Evolutionary conservation across 805 yeast genomes (phyloP).

Genomic region (Metschnikowia shivogae): DNA sequence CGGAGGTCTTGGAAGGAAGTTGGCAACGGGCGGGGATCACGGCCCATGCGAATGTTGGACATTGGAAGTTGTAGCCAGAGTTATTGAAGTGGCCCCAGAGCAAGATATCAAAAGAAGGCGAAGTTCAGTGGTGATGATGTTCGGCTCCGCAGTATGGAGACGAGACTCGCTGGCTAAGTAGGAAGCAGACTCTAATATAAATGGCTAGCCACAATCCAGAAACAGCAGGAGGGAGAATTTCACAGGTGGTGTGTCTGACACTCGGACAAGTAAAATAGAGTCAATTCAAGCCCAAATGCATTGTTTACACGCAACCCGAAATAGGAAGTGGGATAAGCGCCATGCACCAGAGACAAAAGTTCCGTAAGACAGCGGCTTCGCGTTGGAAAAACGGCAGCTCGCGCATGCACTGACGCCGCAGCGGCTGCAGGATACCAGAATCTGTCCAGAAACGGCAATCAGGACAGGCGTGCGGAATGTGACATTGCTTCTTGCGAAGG

Average conservation of each 20-base stretch:
- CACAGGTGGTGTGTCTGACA: not conserved
- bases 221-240: not conserved
- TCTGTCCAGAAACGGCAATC: not conserved
- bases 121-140: too few relatives aligned
- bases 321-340: slow-evolving; percentile 3
- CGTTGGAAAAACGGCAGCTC: slow-evolving; percentile 1
- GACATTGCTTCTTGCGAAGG: not conserved
- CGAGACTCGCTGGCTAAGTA: too few relatives aligned
- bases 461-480: not conserved
- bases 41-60: not conserved
- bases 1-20: not conserved
- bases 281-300: not conserved
- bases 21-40: not conserved
- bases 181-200: too few relatives aligned
- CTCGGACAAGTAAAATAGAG: not conserved
- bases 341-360: slow-evolving; percentile 1
- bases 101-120: too few relatives aligned
- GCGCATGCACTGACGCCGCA: slow-evolving; percentile 2
- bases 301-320: slow-evolving; percentile 2
- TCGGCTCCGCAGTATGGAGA: too few relatives aligned
- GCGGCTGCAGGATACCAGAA: not conserved
- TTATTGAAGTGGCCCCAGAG: not conserved
- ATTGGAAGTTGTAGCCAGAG: not conserved
- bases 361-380: not conserved
- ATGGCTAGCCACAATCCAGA: too few relatives aligned